Evolutionary conservation across 2,329 filamentous ascomycete genomes (phyloP), one percentile per base, ranked within the genome.

Genomic region (Rhinocladiella mackenziei): DNA sequence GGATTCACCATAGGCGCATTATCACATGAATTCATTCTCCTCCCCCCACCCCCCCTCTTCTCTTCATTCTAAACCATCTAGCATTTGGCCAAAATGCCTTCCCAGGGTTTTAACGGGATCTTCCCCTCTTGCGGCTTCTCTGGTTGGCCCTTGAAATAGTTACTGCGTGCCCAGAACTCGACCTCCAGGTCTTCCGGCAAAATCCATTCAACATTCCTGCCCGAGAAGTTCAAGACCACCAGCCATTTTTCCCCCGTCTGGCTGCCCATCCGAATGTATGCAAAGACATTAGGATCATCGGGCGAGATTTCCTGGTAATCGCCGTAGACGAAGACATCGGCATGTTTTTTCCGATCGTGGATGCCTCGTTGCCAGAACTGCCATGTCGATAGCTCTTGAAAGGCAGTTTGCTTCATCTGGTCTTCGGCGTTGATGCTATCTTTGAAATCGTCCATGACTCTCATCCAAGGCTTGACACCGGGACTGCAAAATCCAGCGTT

Each of bases 391-490:
- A 58, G 39, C 26, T 58, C 48, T 6, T 49, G 29, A 11, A 37
- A 10, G 18, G 35, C 26, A 2, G 29, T 19, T 15, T 70, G 64
- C 0, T 66, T 53, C 1, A 66, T 55, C 59, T 86, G 81, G 2
- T 70, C 66, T 10, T 72, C 70, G 1, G 78, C 80, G 48, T 85
- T 84, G 59, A 81, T 66, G 1, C 62, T 62, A 5, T 40, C 15
- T 30, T 61, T 64, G 50, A 74, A 78, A 39, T 77, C 70, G 32
- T 79, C 76, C 48, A 78, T 72, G 13, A 76, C 68, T 2, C 76
- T 68, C 77, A 82, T 82, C 78, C 79, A 82, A 0, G 78, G 77
- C 39, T 56, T 53, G 39, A 48, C 48, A 18, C 50, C 51, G 9
- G 39, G 18, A 4, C 23, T 18, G 40, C 51, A 54, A 51, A 59